Conservation (phyloP, 2,329 filamentous ascomycete genomes). For the Myriosclerotinia curreyana region DNA sequence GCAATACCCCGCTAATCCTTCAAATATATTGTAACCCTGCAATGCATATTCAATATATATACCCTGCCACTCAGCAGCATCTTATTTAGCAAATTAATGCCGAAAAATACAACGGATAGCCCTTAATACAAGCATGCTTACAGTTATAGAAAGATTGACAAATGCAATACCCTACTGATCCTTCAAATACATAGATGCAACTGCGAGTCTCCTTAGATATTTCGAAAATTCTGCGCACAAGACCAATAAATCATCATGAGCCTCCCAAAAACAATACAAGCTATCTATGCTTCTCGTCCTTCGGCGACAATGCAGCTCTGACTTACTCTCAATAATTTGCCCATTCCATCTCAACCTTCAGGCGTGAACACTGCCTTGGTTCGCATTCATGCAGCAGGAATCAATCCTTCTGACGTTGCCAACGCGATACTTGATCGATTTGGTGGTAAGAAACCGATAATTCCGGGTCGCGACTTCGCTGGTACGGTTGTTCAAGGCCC, state of each 20-base stretch:
- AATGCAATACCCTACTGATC: too few species aligned
- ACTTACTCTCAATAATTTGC: not conserved
- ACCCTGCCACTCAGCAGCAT: too few species aligned
- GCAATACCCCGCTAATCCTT: too few species aligned
- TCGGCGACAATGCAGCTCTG: not conserved
- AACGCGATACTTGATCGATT: not conserved
- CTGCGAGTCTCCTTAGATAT: too few species aligned
- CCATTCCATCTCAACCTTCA: not conserved
- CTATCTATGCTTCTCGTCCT: not conserved
- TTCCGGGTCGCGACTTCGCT: slow-evolving; percentile 4
- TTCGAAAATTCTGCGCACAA: too few species aligned
- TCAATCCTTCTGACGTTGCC: not conserved
- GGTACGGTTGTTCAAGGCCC: not conserved
- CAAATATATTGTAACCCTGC: too few species aligned
- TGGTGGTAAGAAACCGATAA: not conserved
- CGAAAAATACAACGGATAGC: too few species aligned
- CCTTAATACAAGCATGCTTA: too few species aligned
- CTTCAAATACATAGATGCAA: too few species aligned
- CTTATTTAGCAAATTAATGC: too few species aligned
- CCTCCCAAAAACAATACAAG: not conserved
- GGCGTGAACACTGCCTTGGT: not conserved
- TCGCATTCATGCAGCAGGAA: slow-evolving; percentile 1
- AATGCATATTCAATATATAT: too few species aligned
- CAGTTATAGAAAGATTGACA: too few species aligned
- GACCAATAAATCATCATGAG: not conserved